Evolutionary conservation across 345 rosid species (phyloP), one percentile per base, ranked within the genome.

Genomic region (Dipteronia dyeriana): DNA sequence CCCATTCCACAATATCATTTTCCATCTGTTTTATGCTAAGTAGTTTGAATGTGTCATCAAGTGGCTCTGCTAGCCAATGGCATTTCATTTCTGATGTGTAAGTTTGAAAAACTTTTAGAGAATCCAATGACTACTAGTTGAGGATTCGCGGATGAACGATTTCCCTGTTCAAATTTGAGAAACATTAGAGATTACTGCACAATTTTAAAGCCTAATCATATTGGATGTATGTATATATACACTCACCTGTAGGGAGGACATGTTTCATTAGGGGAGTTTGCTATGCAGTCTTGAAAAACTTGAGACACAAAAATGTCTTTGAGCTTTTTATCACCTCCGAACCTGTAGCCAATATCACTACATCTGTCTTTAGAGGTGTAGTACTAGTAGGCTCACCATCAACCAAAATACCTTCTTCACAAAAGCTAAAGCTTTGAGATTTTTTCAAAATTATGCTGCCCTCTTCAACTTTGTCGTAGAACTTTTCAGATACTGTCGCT

Each of bases 401-500:
- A 38, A 82, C 68, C 11, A 22, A 20, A 70, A 87, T 57, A 12
- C 85, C 88, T 1, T 80, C 63, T 54, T 73, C 43, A 59, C 81
- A 82, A 78, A 87, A 85, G 66, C 79, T 62, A 19, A 85, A 78
- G 7, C 39, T 70, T 0, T 38, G 87, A 25, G 90, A 76, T 78
- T 87, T 87, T 77, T 77, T 82, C 70, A 87, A 47, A 31, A 63
- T 22, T 78, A 87, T 82, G 82, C 86, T 80, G 70, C 90, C 90
- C 73, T 82, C 82, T 19, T 85, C 82, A 29, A 85, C 87, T 77
- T 64, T 78, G 31, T 84, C 78, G 5, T 74, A 84, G 63, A 87
- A 85, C 7, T 82, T 79, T 4, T 74, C 67, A 0, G 87, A 87
- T 16, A 84, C 66, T 0, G 53, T 84, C 25, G 88, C 8, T 80